Evolutionary conservation across 148 eudicot genomes (phyloP).

Genomic region (Fagopyrum homotropicum): DNA sequence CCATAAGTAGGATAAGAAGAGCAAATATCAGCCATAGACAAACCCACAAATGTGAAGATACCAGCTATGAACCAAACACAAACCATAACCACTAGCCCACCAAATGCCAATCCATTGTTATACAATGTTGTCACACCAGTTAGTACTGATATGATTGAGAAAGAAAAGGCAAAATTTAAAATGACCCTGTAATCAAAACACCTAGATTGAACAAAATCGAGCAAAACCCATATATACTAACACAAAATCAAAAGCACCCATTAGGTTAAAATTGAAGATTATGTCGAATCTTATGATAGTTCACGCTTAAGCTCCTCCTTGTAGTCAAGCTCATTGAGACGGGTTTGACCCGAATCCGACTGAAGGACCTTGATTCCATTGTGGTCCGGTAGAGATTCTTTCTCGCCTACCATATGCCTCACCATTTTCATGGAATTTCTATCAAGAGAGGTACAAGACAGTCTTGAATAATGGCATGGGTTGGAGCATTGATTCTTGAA

Average conservation of each 20-base stretch:
- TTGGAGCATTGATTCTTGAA: background rate
- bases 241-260: background rate
- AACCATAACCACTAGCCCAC: conserved; percentile 65
- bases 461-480: background rate
- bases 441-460: background rate
- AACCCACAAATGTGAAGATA: conserved; percentile 64
- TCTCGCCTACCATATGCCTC: background rate
- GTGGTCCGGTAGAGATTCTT: background rate
- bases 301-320: conserved; percentile 92
- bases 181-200: conserved; percentile 38
- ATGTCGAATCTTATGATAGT: conserved; percentile 45
- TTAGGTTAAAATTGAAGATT: background rate
- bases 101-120: conserved; percentile 53
- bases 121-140: conserved; percentile 80
- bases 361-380: background rate
- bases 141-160: conserved; percentile 76
- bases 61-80: conserved; percentile 86
- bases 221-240: background rate
- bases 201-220: background rate
- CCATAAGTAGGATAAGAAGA: conserved; percentile 91
- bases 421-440: background rate
- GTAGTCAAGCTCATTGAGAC: conserved; percentile 68
- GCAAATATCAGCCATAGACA: conserved; percentile 91
- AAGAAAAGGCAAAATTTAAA: conserved; percentile 77
- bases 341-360: conserved; percentile 47